Evolutionary conservation across 345 rosid genomes (phyloP).

Genomic region (Carallia brachiata): DNA sequence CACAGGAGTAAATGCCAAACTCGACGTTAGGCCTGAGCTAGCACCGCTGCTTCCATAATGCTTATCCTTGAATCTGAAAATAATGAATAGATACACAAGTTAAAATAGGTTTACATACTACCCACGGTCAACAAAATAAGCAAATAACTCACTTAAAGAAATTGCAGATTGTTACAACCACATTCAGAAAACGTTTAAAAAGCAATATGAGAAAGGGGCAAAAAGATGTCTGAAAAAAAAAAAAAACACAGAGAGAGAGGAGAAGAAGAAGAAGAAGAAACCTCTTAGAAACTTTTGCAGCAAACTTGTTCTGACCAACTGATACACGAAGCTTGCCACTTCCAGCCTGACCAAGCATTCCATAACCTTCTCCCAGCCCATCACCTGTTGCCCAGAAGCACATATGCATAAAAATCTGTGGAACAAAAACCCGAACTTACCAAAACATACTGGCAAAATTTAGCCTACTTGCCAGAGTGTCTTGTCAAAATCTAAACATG

Average conservation of each 20-base stretch:
- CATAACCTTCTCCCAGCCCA: conserved; percentile 97
- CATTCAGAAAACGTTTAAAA: neutral
- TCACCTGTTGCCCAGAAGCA: conserved; percentile 54
- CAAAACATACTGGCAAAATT: neutral
- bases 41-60: conserved; percentile 74
- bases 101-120: neutral
- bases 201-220: no score
- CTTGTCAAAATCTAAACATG: neutral
- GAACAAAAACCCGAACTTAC: neutral
- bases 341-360: conserved; percentile 99
- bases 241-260: no score
- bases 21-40: conserved; percentile 86
- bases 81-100: conserved; percentile 1
- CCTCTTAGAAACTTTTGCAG: conserved; percentile 92
- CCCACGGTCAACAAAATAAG: neutral
- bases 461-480: neutral
- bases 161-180: neutral
- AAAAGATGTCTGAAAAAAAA: no score
- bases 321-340: conserved; percentile 93
- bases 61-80: conserved; percentile 86
- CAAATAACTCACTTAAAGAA: neutral
- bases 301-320: conserved; percentile 78
- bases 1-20: conserved; percentile 93
- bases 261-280: conserved; percentile 13
- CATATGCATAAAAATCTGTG: neutral